A percentile compares a stretch with the other conserved stretches of the same genome.
Conservation (phyloP, 1,284 basidiomycete genomes). For the Cutaneotrichosporon cutaneum region DNA sequence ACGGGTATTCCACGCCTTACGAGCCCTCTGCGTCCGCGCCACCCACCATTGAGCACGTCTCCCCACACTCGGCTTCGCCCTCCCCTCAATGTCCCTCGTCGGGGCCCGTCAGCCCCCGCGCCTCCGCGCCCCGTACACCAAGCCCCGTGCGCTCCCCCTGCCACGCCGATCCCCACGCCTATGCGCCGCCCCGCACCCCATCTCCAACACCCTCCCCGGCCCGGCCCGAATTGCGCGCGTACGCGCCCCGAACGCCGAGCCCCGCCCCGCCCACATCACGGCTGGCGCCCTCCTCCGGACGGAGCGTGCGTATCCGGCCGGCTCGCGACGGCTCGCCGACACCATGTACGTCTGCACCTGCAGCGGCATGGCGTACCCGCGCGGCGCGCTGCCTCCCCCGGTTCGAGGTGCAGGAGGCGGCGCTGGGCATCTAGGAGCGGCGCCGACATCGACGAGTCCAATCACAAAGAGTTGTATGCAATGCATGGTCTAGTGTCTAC, state of each 20-base stretch:
- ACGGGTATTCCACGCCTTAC: too few species aligned
- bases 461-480: conserved; percentile 3
- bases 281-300: neutral
- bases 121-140: too few species aligned
- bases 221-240: neutral
- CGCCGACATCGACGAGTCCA: too few species aligned
- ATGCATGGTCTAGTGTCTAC: conserved; percentile 5
- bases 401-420: neutral
- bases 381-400: neutral
- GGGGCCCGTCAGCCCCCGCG: too few species aligned
- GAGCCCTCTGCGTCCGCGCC: too few species aligned
- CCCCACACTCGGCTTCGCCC: too few species aligned
- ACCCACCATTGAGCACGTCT: too few species aligned
- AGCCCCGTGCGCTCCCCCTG: too few species aligned
- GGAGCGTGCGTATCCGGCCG: neutral
- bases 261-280: neutral
- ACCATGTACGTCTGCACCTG: neutral
- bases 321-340: neutral
- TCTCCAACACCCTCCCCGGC: neutral
- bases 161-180: too few species aligned
- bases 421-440: neutral
- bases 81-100: too few species aligned
- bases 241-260: neutral
- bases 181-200: neutral
- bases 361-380: neutral